phyloP scores from a whole-genome alignment of 73 alveolate genomes.

The Paramecium octaurelia region DNA sequence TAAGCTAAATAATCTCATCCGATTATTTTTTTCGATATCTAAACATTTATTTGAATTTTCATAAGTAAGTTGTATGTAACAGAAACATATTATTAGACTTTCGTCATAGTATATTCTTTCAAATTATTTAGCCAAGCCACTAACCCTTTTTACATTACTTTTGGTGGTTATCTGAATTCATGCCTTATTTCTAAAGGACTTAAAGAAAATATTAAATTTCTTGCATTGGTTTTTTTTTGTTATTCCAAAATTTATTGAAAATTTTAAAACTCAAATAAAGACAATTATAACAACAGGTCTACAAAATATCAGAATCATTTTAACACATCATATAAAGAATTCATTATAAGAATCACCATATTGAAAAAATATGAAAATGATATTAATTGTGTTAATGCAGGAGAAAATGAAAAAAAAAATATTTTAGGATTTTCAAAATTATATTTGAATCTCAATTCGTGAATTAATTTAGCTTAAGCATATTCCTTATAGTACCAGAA shows the following conservation, averaged over 20 bases:
- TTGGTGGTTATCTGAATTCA: not conserved
- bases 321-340: not conserved
- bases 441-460: not conserved
- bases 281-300: not conserved
- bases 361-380: not conserved
- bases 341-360: not conserved
- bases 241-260: not conserved
- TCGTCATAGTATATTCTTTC: not conserved
- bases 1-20: not conserved
- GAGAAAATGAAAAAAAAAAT: not conserved
- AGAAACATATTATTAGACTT: too few relatives aligned
- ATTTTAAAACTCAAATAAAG: not conserved
- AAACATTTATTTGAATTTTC: not conserved
- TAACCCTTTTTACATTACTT: not conserved
- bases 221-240: not conserved
- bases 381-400: not conserved
- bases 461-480: not conserved
- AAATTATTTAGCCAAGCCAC: not conserved
- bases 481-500: not conserved
- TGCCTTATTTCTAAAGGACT: not conserved
- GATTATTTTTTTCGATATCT: not conserved
- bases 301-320: not conserved
- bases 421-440: not conserved
- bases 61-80: too few relatives aligned
- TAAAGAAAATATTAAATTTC: not conserved